phyloP scores from a whole-genome alignment of 2,329 filamentous ascomycete species.

The Trichoderma simmonsii region DNA sequence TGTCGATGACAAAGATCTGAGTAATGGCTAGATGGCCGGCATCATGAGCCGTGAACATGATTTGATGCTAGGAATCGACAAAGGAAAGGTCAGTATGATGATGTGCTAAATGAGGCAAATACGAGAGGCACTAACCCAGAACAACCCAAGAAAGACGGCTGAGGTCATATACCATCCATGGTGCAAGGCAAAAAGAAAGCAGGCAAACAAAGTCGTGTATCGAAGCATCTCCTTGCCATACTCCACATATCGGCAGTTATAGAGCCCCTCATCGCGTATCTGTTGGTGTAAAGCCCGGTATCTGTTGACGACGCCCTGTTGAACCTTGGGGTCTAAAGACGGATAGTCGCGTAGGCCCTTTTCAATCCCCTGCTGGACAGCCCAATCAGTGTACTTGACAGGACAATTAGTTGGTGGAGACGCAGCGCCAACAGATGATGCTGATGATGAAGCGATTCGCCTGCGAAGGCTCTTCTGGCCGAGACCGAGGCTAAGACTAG shows the following conservation, averaged over 20 bases:
- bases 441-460: not conserved
- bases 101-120: not conserved
- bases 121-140: conserved; percentile 10
- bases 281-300: conserved; percentile 75
- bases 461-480: not conserved
- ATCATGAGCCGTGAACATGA: conserved; percentile 92
- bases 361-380: conserved; percentile 30
- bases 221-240: conserved; percentile 74
- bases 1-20: conserved; percentile 80
- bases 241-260: conserved; percentile 76
- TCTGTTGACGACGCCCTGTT: conserved; percentile 72
- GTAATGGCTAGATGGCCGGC: conserved; percentile 97
- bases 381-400: conserved; percentile 57
- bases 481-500: not conserved
- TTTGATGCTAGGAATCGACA: conserved; percentile 70
- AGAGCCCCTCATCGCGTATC: conserved; percentile 72
- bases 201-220: conserved; percentile 62
- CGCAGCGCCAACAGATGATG: not conserved
- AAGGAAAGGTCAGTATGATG: not conserved
- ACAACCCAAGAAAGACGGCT: conserved; percentile 71
- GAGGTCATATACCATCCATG: conserved; percentile 60
- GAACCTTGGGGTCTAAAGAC: conserved; percentile 66
- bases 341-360: conserved; percentile 81
- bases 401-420: conserved; percentile 47
- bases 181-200: conserved; percentile 60